phyloP scores from a whole-genome alignment of 2,329 filamentous ascomycete genomes.

The Colletotrichum higginsianum region DNA sequence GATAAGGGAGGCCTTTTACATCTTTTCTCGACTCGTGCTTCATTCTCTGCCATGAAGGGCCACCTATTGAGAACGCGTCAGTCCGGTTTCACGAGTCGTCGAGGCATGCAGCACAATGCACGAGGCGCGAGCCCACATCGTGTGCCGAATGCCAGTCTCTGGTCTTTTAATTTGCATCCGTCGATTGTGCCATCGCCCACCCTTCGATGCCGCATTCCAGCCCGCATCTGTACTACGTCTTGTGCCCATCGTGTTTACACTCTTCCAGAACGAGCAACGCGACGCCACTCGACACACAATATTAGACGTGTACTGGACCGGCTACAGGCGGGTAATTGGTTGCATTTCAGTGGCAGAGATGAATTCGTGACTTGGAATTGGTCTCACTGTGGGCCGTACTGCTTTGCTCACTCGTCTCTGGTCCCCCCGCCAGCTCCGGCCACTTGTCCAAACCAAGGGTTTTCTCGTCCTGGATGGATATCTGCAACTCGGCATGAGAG shows the following conservation, averaged over 20 bases:
- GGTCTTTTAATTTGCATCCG: conserved; percentile 29
- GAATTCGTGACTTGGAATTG: conserved; percentile 27
- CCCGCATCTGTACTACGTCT: conserved; percentile 1
- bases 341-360: conserved; percentile 25
- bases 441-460: not conserved
- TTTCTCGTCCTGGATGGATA: not conserved
- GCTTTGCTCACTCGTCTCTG: not conserved
- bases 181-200: conserved; percentile 31
- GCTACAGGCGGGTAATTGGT: not conserved
- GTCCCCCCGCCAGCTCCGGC: no score
- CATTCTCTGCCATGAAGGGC: conserved; percentile 20
- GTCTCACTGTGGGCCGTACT: conserved; percentile 8
- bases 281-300: not conserved
- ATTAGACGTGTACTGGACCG: not conserved
- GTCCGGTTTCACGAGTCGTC: not conserved
- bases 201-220: conserved; percentile 26
- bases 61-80: conserved; percentile 27
- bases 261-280: conserved; percentile 13
- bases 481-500: not conserved
- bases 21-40: conserved; percentile 17
- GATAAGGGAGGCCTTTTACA: conserved; percentile 38
- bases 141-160: conserved; percentile 29
- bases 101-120: conserved; percentile 33
- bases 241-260: conserved; percentile 29
- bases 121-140: conserved; percentile 7